phyloP scores from a whole-genome alignment of 1,284 basidiomycete genomes.

The Acaromyces ingoldii region DNA sequence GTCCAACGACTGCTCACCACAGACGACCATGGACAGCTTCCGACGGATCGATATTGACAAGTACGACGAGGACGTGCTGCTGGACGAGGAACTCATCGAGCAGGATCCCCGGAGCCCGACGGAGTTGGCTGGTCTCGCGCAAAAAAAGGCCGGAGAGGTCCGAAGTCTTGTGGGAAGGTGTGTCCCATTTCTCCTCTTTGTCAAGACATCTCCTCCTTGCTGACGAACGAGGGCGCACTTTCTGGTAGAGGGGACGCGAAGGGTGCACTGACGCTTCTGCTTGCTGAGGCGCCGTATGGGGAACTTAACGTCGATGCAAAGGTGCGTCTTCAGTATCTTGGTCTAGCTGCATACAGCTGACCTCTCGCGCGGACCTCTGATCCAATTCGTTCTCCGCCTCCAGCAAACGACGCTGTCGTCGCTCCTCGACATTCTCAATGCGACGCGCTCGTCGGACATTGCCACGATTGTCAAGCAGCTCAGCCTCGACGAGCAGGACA shows the following conservation, averaged over 20 bases:
- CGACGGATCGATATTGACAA: conserved; percentile 91
- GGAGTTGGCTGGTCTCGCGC: conserved; percentile 70
- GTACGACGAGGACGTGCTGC: conserved; percentile 84
- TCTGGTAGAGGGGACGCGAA: conserved; percentile 29
- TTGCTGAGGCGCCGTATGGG: conserved; percentile 42
- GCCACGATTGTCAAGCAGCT: conserved; percentile 69
- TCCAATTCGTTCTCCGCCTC: background rate
- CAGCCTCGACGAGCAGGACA: conserved; percentile 76
- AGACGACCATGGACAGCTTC: conserved; percentile 55
- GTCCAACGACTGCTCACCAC: background rate
- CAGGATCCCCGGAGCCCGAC: conserved; percentile 74
- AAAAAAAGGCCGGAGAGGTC: conserved; percentile 68
- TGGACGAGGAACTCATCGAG: conserved; percentile 72
- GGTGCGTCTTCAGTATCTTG: conserved; percentile 15
- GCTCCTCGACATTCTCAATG: conserved; percentile 88
- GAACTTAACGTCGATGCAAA: conserved; percentile 35
- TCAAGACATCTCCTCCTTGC: background rate
- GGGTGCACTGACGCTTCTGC: conserved; percentile 33
- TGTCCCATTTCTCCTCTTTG: conserved; percentile 5
- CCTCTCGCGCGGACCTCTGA: background rate
- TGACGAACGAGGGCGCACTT: background rate
- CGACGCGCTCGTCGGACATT: conserved; percentile 87
- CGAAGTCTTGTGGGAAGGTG: conserved; percentile 57
- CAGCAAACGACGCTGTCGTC: conserved; percentile 65
- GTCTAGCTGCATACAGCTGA: conserved; percentile 61